Conservation (phyloP, 2,329 filamentous ascomycete genomes). For the Penicillium palitans region DNA sequence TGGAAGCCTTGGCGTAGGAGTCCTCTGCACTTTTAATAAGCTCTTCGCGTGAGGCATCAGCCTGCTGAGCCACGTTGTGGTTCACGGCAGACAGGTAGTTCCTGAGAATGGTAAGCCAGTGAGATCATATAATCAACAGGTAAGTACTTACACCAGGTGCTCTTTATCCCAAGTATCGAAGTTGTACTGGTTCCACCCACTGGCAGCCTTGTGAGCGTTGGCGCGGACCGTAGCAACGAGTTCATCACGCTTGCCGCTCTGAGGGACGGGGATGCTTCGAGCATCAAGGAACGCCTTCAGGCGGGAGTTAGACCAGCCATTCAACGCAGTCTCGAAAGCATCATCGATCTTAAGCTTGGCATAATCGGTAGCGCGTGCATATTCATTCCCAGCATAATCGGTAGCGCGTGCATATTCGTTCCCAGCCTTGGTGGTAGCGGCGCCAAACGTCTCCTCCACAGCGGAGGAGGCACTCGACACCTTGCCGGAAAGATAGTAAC, state of each 20-base stretch:
- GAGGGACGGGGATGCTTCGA: slow-evolving; percentile 72
- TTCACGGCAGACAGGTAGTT: slow-evolving; percentile 53
- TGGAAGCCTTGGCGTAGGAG: slow-evolving; percentile 49
- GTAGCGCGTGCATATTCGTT: slow-evolving; percentile 78
- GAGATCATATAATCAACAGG: slow-evolving; percentile 20
- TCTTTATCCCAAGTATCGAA: slow-evolving; percentile 75
- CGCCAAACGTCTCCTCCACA: slow-evolving; percentile 57
- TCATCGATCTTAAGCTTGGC: slow-evolving; percentile 63
- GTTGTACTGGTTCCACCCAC: slow-evolving; percentile 71
- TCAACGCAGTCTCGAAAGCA: slow-evolving; percentile 63
- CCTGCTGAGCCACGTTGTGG: slow-evolving; percentile 60
- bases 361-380: slow-evolving; percentile 71
- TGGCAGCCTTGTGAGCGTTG: slow-evolving; percentile 67
- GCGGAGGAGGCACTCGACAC: slow-evolving; percentile 55
- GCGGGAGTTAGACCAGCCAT: slow-evolving; percentile 71
- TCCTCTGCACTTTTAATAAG: slow-evolving; percentile 60
- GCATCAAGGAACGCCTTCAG: slow-evolving; percentile 77
- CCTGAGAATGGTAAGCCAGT: slow-evolving; percentile 43
- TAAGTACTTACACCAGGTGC: slow-evolving; percentile 59
- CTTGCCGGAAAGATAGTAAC: slow-evolving; percentile 57
- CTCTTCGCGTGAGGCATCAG: slow-evolving; percentile 69
- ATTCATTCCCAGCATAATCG: slow-evolving; percentile 73
- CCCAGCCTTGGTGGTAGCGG: slow-evolving; percentile 71
- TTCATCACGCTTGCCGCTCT: slow-evolving; percentile 69
- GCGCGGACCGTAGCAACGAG: slow-evolving; percentile 73